Percentiles rank a stretch among this genome's conserved stretches.
Conservation (phyloP, 192 early-diverging fungal species). For the Oehlia diaphana region DNA sequence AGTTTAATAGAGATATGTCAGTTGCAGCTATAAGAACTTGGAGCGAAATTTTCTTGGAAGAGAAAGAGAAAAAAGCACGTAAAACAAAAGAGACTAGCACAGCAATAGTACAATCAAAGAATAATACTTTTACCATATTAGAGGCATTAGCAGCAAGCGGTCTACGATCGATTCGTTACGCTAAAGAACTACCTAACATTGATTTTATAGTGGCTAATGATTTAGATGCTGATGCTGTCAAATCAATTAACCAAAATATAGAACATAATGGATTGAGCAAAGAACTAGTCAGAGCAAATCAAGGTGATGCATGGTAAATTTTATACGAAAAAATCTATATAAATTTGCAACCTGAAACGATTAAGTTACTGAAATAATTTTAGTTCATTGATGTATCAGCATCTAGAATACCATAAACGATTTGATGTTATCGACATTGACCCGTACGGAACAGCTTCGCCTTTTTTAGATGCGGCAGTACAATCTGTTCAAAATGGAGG, state of each 20-base stretch:
- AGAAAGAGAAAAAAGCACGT: slow-evolving; percentile 57
- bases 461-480: slow-evolving; percentile 94
- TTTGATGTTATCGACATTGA: slow-evolving; percentile 94
- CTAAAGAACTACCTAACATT: slow-evolving; percentile 85
- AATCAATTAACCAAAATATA: slow-evolving; percentile 83
- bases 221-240: slow-evolving; percentile 83
- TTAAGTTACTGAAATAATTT: not conserved
- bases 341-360: not conserved
- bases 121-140: slow-evolving; percentile 63
- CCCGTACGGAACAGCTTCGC: slow-evolving; percentile 94
- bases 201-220: slow-evolving; percentile 90
- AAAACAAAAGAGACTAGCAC: slow-evolving; percentile 40
- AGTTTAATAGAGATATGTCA: slow-evolving; percentile 98
- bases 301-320: slow-evolving; percentile 81
- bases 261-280: slow-evolving; percentile 78
- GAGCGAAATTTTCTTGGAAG: slow-evolving; percentile 71
- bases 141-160: slow-evolving; percentile 97
- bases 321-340: not conserved
- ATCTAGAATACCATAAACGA: slow-evolving; percentile 50
- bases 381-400: slow-evolving; percentile 70
- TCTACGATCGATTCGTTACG: slow-evolving; percentile 93
- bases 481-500: slow-evolving; percentile 87
- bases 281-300: slow-evolving; percentile 73
- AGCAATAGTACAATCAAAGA: slow-evolving; percentile 18
- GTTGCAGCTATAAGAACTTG: slow-evolving; percentile 94